Evolutionary conservation across 2,329 filamentous ascomycete genomes (phyloP).

Genomic region (Claviceps digitariae): DNA sequence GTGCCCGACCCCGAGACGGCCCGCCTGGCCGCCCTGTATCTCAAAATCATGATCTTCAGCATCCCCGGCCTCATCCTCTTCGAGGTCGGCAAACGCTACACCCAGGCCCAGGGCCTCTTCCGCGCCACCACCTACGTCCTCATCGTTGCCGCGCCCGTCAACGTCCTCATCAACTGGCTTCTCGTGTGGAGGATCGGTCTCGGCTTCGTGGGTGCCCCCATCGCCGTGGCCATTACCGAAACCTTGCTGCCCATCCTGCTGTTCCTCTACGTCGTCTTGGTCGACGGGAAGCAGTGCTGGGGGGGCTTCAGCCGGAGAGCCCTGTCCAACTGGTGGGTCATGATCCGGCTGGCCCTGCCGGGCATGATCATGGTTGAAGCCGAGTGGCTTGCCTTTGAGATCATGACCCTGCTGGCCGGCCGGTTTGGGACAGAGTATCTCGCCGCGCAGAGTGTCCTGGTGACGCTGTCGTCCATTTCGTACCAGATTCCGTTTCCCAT

Average conservation of each 20-base stretch:
- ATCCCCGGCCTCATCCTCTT: constrained; percentile 67
- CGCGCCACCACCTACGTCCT: constrained; percentile 66
- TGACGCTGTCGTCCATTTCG: constrained; percentile 63
- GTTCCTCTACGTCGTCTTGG: constrained; percentile 61
- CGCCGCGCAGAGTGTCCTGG: constrained; percentile 77
- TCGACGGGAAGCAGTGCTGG: constrained; percentile 70
- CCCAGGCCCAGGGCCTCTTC: constrained; percentile 74
- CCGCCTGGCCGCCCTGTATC: constrained; percentile 55
- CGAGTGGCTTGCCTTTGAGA: constrained; percentile 86
- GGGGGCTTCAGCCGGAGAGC: constrained; percentile 61
- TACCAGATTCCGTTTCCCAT: constrained; percentile 91
- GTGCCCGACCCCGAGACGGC: constrained; percentile 45
- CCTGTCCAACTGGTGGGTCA: constrained; percentile 60
- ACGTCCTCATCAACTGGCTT: constrained; percentile 64
- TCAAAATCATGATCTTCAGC: constrained; percentile 57
- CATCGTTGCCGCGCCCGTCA: constrained; percentile 61
- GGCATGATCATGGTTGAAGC: constrained; percentile 91
- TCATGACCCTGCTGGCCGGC: constrained; percentile 70
- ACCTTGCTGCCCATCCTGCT: constrained; percentile 65
- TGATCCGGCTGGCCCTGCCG: constrained; percentile 77
- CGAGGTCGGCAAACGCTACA: constrained; percentile 65
- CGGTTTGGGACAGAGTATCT: constrained; percentile 68
- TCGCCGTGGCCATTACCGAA: constrained; percentile 67
- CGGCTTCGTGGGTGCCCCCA: constrained; percentile 70
- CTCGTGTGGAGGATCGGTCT: constrained; percentile 58